Evolutionary conservation across 768 basidiomycete genomes (phyloP).

Genomic region (Leccinum variicolor): DNA sequence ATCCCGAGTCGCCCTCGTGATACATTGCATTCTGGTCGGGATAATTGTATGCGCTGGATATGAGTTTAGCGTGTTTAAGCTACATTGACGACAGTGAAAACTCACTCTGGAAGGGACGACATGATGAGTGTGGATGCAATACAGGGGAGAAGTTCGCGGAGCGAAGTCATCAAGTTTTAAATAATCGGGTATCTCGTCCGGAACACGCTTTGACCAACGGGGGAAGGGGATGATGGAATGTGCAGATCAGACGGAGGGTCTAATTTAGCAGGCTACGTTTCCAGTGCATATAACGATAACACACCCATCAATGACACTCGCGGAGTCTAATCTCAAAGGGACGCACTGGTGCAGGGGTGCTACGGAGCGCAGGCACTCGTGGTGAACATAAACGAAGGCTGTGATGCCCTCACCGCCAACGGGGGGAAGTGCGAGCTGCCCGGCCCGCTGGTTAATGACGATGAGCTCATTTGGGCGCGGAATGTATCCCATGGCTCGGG

Average conservation of each 20-base stretch:
- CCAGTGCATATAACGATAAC: constrained; percentile 29
- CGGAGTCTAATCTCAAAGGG: constrained; percentile 10
- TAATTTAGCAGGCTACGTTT: constrained; percentile 20
- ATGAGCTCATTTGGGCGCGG: constrained; percentile 1
- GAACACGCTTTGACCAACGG: constrained; percentile 17
- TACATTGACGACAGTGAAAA: neutral
- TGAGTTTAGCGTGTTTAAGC: constrained; percentile 1
- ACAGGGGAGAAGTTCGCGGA: constrained; percentile 6
- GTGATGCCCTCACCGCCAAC: constrained; percentile 19
- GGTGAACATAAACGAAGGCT: constrained; percentile 14
- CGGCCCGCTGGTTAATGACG: neutral
- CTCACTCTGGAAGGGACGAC: constrained; percentile 23
- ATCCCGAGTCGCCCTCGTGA: constrained; percentile 3
- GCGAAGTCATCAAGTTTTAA: constrained; percentile 17
- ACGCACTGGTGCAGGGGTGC: neutral
- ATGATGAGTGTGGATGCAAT: constrained; percentile 11
- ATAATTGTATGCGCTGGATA: constrained; percentile 4
- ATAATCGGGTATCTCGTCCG: constrained; percentile 13
- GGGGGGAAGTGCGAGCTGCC: neutral
- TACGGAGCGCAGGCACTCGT: constrained; percentile 6
- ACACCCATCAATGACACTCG: neutral
- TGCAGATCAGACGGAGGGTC: constrained; percentile 11
- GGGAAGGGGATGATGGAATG: constrained; percentile 19
- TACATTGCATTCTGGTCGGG: neutral
- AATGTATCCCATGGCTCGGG: neutral